Percentiles rank a stretch among this genome's conserved stretches.
phyloP scores from a whole-genome alignment of 1,284 basidiomycete genomes.

The Singerocomus inundabilis region DNA sequence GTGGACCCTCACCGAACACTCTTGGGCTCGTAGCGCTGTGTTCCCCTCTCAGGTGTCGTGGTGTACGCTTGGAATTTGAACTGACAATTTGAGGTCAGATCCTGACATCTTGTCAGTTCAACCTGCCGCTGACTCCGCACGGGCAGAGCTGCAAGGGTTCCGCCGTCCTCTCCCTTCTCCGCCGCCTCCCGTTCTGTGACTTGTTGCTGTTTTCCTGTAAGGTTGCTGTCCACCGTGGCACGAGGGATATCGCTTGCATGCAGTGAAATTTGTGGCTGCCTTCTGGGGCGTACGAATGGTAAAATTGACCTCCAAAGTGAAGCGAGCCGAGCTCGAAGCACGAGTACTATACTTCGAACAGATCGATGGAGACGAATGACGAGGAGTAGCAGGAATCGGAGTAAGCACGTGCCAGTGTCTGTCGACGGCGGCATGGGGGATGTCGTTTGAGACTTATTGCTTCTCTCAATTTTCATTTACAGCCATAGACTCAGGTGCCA shows the following conservation, averaged over 20 bases:
- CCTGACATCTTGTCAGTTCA: not conserved
- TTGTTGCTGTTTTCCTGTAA: too few species aligned
- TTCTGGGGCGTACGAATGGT: not conserved
- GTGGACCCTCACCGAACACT: not conserved
- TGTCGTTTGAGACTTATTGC: too few species aligned
- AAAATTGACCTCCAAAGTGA: slow-evolving; percentile 8
- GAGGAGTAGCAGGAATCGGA: slow-evolving; percentile 6
- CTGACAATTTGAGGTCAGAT: not conserved
- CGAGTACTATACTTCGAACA: not conserved
- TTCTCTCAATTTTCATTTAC: too few species aligned
- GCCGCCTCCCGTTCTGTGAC: not conserved
- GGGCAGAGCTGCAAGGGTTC: not conserved
- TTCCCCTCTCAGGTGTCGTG: slow-evolving; percentile 10
- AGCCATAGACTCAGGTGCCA: too few species aligned
- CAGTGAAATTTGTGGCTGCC: not conserved
- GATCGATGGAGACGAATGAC: slow-evolving; percentile 3
- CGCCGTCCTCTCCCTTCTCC: not conserved
- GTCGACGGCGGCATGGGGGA: too few species aligned
- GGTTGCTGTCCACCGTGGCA: not conserved
- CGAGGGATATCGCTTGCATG: not conserved
- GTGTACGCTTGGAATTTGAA: not conserved
- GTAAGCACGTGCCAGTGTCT: not conserved
- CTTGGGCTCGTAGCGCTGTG: slow-evolving; percentile 10
- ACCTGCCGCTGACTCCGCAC: not conserved
- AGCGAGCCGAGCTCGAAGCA: not conserved